A percentile compares a stretch with the other conserved stretches of the same genome.
Conservation (phyloP, 768 basidiomycete genomes). For the Antrodiella citrinella region DNA sequence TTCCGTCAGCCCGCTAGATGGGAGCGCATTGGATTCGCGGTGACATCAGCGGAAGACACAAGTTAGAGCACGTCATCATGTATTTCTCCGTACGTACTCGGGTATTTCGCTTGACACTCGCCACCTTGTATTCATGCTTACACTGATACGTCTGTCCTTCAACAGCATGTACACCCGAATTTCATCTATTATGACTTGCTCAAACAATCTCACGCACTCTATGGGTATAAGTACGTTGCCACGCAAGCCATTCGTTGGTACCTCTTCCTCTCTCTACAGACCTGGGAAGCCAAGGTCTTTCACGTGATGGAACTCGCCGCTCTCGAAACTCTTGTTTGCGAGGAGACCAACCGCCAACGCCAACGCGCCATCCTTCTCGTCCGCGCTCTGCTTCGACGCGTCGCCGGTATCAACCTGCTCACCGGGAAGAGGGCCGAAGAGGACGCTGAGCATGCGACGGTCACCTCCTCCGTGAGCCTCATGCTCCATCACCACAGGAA, state of each 20-base stretch:
- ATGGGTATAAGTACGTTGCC: background rate
- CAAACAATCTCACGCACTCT: too few species aligned
- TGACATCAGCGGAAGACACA: too few species aligned
- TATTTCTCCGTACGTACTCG: too few species aligned
- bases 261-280: background rate
- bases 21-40: background rate
- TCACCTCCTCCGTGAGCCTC: constrained; percentile 43
- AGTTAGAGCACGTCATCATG: too few species aligned
- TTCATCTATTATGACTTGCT: too few species aligned
- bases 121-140: too few species aligned
- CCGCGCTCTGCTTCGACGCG: constrained; percentile 38
- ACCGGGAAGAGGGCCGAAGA: constrained; percentile 41
- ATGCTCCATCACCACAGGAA: constrained; percentile 34
- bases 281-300: constrained; percentile 18
- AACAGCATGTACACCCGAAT: too few species aligned
- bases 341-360: constrained; percentile 40
- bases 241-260: background rate
- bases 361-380: constrained; percentile 38
- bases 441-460: constrained; percentile 35
- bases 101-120: too few species aligned
- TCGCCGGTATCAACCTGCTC: constrained; percentile 31
- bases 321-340: constrained; percentile 43
- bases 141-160: too few species aligned
- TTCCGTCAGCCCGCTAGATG: too few species aligned
- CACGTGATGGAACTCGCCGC: constrained; percentile 33